Percentiles rank a stretch among this genome's conserved stretches.
Conservation (phyloP, 1,284 basidiomycete species). For the Ganoderma lingzhi region DNA sequence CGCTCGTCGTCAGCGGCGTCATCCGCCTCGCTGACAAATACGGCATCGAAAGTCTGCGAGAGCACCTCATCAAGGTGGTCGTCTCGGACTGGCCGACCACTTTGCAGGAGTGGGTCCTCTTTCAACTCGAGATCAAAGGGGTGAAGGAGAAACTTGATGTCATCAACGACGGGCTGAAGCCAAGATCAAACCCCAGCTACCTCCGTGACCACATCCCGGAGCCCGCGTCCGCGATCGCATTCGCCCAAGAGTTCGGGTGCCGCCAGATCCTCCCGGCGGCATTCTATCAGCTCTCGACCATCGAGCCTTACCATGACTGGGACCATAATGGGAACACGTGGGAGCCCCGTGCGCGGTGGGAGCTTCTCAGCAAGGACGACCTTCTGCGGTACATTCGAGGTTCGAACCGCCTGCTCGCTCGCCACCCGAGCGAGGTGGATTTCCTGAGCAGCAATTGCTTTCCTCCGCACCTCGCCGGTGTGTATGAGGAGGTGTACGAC, state of each 20-base stretch:
- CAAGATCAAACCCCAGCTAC: no score
- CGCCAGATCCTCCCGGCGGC: not conserved
- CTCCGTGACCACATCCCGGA: not conserved
- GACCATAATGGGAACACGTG: no score
- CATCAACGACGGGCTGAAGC: not conserved
- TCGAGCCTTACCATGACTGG: no score
- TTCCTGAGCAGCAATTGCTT: no score
- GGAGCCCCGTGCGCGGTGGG: no score
- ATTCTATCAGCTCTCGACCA: not conserved
- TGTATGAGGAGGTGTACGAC: no score
- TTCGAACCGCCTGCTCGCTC: no score
- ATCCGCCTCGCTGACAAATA: conserved; percentile 9
- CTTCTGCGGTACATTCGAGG: no score
- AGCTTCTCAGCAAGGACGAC: no score
- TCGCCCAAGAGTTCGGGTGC: not conserved
- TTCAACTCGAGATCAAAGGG: not conserved
- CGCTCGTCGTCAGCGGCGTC: not conserved
- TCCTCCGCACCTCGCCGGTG: no score
- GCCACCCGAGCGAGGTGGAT: no score
- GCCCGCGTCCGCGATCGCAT: not conserved
- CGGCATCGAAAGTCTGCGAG: not conserved
- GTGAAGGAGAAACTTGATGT: not conserved
- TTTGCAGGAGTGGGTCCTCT: not conserved
- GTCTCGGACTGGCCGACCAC: conserved; percentile 8
- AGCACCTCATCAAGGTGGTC: conserved; percentile 8